Percentiles rank a stretch among this genome's conserved stretches.
Evolutionary conservation across 139 green algal species (phyloP).

Genomic region (Ettlia oleoabundans): DNA sequence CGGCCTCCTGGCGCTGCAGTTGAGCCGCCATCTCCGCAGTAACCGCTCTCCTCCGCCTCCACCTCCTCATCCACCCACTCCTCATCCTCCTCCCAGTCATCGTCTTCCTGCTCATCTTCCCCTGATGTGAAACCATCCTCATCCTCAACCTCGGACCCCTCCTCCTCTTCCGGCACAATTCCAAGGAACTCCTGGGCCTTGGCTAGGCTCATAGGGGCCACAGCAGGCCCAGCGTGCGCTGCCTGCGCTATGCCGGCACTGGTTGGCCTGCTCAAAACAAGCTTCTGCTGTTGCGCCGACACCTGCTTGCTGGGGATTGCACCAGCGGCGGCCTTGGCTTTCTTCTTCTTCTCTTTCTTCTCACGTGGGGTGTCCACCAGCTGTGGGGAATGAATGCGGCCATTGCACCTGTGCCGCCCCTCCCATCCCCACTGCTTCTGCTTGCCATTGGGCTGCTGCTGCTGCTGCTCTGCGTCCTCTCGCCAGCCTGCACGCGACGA

Average conservation of each 20-base stretch:
- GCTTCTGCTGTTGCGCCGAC: too few species aligned
- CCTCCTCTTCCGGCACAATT: background rate
- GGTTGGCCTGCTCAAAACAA: background rate
- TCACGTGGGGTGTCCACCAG: background rate
- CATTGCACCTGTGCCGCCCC: background rate
- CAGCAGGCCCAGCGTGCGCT: background rate
- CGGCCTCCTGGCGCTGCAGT: too few species aligned
- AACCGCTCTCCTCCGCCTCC: background rate
- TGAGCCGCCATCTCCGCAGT: background rate
- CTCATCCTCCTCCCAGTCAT: background rate
- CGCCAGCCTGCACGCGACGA: too few species aligned
- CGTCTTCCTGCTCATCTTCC: background rate
- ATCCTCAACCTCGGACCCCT: background rate
- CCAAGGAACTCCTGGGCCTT: background rate
- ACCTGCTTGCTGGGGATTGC: background rate
- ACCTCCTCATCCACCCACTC: background rate
- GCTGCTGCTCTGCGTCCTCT: too few species aligned
- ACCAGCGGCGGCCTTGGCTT: background rate
- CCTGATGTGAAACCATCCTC: too few species aligned
- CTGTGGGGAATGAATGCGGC: background rate
- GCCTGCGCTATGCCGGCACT: background rate
- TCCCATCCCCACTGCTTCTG: slow-evolving; percentile 6
- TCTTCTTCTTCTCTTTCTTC: slow-evolving; percentile 3
- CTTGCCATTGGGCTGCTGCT: background rate
- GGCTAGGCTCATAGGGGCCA: background rate